Evolutionary conservation across 257 asterid species (phyloP).

Genomic region (Solanum chiquidenum): DNA sequence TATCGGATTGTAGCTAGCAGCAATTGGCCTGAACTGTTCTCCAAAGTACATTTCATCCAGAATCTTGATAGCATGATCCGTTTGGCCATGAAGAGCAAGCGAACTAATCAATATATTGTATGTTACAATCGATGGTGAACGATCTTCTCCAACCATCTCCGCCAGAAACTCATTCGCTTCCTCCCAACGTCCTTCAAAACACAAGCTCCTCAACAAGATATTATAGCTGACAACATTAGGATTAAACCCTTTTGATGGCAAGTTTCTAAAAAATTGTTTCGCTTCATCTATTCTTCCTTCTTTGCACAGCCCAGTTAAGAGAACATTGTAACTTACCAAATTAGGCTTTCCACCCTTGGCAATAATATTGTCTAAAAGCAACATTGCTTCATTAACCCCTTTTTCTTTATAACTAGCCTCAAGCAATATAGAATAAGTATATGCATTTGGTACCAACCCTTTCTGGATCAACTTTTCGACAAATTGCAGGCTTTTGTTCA

Average conservation of each 20-base stretch:
- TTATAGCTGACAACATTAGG: slow-evolving; percentile 89
- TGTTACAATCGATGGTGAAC: slow-evolving; percentile 61
- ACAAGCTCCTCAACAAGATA: slow-evolving; percentile 74
- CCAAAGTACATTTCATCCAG: slow-evolving; percentile 52
- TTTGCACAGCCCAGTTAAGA: slow-evolving; percentile 75
- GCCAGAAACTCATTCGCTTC: slow-evolving; percentile 75
- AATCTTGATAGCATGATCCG: slow-evolving; percentile 56
- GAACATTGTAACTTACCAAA: slow-evolving; percentile 72
- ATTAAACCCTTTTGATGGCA: slow-evolving; percentile 55
- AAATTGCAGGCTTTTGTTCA: slow-evolving; percentile 49
- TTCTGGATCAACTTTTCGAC: slow-evolving; percentile 57
- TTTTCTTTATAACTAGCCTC: slow-evolving; percentile 81
- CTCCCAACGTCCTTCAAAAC: slow-evolving; percentile 67
- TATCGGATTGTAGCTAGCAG: slow-evolving; percentile 75
- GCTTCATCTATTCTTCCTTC: slow-evolving; percentile 80
- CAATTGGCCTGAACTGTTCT: slow-evolving; percentile 50
- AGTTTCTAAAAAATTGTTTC: slow-evolving; percentile 44
- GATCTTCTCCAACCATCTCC: slow-evolving; percentile 65
- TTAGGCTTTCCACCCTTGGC: slow-evolving; percentile 72
- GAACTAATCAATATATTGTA: slow-evolving; percentile 63
- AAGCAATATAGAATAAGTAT: slow-evolving; percentile 73
- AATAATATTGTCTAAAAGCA: slow-evolving; percentile 54
- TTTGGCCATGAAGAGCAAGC: slow-evolving; percentile 59
- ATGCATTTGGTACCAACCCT: slow-evolving; percentile 81
- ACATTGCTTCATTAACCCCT: slow-evolving; percentile 76